A percentile compares a stretch with the other conserved stretches of the same genome.
phyloP scores from a whole-genome alignment of 345 rosid genomes.

The Eucalyptus marginata region DNA sequence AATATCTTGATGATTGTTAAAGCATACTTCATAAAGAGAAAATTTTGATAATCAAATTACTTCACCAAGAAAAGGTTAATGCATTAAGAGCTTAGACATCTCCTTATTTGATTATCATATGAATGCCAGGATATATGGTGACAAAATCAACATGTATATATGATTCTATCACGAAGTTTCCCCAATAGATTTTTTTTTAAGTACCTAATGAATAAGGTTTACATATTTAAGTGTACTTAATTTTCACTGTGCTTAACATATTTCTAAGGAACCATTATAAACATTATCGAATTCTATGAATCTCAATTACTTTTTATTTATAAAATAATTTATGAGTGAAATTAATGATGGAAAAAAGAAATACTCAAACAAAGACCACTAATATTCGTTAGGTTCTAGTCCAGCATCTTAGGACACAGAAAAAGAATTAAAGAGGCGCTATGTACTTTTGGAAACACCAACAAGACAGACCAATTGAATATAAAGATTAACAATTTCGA shows the following conservation, averaged over 20 bases:
- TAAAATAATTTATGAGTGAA: neutral
- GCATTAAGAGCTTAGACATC: neutral
- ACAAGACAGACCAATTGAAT: neutral
- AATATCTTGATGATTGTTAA: neutral
- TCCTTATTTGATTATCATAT: neutral
- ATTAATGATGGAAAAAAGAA: neutral
- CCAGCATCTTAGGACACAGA: neutral
- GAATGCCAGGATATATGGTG: too few relatives aligned
- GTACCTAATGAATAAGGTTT: neutral
- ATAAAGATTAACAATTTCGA: neutral
- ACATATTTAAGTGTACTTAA: neutral
- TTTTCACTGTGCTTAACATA: neutral
- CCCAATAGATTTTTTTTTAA: neutral
- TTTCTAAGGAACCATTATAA: neutral
- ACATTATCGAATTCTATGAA: neutral
- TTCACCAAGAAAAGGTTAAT: neutral
- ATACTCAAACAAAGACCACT: neutral
- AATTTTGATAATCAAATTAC: neutral
- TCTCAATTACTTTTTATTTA: neutral
- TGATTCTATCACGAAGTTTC: neutral
- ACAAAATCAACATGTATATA: neutral
- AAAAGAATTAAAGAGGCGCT: neutral
- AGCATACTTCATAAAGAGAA: neutral
- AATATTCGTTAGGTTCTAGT: neutral
- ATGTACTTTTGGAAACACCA: neutral